Evolutionary conservation across 495 filamentous ascomycete genomes (phyloP).

Genomic region (Daldinia caldariorum): DNA sequence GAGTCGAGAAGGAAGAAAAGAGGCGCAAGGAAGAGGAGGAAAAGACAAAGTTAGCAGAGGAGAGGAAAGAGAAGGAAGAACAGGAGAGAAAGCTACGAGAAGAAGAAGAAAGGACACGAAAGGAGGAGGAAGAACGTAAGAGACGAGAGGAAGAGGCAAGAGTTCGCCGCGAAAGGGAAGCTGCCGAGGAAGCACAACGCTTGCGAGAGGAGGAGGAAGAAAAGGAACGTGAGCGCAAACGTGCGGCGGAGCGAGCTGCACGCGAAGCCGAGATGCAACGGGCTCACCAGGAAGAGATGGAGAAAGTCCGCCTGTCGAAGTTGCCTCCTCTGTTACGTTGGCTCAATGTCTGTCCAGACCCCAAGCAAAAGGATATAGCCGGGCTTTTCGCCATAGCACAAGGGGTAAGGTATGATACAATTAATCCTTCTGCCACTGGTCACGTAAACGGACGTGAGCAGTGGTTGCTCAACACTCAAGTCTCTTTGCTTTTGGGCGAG

Average conservation of each 20-base stretch:
- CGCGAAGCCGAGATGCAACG: constrained; percentile 64
- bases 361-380: constrained; percentile 58
- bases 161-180: constrained; percentile 56
- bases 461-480: constrained; percentile 82
- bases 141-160: constrained; percentile 56
- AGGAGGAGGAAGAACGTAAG: constrained; percentile 52
- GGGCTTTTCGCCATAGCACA: constrained; percentile 60
- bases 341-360: constrained; percentile 61
- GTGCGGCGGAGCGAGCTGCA: constrained; percentile 61
- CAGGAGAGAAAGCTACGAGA: constrained; percentile 45
- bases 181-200: constrained; percentile 57
- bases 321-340: constrained; percentile 63
- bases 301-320: constrained; percentile 59
- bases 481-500: constrained; percentile 76
- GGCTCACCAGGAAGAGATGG: constrained; percentile 57
- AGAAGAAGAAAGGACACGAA: constrained; percentile 42
- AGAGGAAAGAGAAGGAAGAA: constrained; percentile 50
- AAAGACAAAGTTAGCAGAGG: constrained; percentile 52
- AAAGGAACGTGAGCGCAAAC: constrained; percentile 52
- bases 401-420: constrained; percentile 65
- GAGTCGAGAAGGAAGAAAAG: constrained; percentile 47
- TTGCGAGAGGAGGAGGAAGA: constrained; percentile 56
- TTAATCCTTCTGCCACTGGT: constrained; percentile 57
- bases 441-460: constrained; percentile 64
- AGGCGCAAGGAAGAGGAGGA: constrained; percentile 54